Evolutionary conservation across 2,329 filamentous ascomycete species (phyloP).

Genomic region (Furcasterigmium furcatum): DNA sequence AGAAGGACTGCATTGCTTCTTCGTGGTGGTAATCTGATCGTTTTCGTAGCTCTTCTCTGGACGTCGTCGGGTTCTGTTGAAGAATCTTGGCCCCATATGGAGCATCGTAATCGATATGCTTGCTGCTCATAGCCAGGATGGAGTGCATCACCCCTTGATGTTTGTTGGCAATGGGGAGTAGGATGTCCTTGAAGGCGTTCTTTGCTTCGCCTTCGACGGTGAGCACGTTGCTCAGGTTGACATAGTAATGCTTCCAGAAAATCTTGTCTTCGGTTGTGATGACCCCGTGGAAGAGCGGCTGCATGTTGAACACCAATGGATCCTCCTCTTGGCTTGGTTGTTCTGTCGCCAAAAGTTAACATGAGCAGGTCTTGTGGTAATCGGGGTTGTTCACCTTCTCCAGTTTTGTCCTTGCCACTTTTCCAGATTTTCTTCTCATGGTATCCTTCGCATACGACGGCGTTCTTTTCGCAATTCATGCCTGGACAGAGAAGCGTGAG

Average conservation of each 20-base stretch:
- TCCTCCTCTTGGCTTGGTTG: slow-evolving; percentile 3
- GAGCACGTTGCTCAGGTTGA: slow-evolving; percentile 73
- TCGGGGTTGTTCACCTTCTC: slow-evolving; percentile 52
- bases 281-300: slow-evolving; percentile 73
- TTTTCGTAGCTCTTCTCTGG: slow-evolving; percentile 39
- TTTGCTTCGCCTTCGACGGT: slow-evolving; percentile 77
- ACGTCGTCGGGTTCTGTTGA: slow-evolving; percentile 43
- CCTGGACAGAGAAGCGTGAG: slow-evolving; percentile 42
- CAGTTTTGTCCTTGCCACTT: slow-evolving; percentile 73
- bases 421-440: slow-evolving; percentile 85
- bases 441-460: slow-evolving; percentile 87
- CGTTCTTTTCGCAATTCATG: slow-evolving; percentile 90
- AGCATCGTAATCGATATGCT: slow-evolving; percentile 63
- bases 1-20: slow-evolving; percentile 50
- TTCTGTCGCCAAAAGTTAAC: slow-evolving; percentile 3
- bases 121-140: slow-evolving; percentile 77
- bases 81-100: slow-evolving; percentile 54
- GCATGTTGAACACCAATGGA: slow-evolving; percentile 46
- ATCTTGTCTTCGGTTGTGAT: slow-evolving; percentile 76
- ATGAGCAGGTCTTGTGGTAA: not conserved
- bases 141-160: slow-evolving; percentile 89
- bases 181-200: slow-evolving; percentile 82
- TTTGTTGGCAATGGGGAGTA: slow-evolving; percentile 76
- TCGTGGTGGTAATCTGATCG: slow-evolving; percentile 55
- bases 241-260: slow-evolving; percentile 81